These are phyloP conservation scores for Cryptosporidium ryanae DNA, from an alignment of 169 alveolate species.

Conservation along the genomic window DNA sequence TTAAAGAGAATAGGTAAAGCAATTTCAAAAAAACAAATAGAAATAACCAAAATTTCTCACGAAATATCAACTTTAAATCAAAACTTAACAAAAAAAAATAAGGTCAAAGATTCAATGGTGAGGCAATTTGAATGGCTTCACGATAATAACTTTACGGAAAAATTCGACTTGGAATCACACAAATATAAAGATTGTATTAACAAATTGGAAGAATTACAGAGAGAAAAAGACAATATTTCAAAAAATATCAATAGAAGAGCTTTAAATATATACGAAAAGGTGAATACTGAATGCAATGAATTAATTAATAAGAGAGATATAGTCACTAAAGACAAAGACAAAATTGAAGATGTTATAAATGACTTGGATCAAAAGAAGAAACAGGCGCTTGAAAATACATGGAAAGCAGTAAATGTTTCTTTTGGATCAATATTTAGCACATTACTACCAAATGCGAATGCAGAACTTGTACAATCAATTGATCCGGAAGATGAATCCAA, in stretches of 20 bases:
- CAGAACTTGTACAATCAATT: conserved; percentile 84
- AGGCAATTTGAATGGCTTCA: conserved; percentile 47
- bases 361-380: conserved; percentile 92
- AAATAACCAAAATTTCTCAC: conserved; percentile 79
- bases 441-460: conserved; percentile 93
- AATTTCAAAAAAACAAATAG: conserved; percentile 78
- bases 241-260: conserved; percentile 93
- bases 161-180: conserved; percentile 81
- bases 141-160: conserved; percentile 22
- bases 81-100: conserved; percentile 79
- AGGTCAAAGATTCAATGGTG: conserved; percentile 58
- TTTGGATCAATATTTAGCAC: conserved; percentile 93
- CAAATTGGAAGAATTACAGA: conserved; percentile 84
- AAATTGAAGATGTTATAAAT: conserved; percentile 91
- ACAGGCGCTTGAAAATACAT: conserved; percentile 90
- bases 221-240: conserved; percentile 84
- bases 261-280: conserved; percentile 91
- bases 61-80: conserved; percentile 80
- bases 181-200: conserved; percentile 80
- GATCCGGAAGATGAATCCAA: conserved; percentile 65
- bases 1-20: conserved; percentile 79
- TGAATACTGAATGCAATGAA: conserved; percentile 89
- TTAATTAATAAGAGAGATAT: conserved; percentile 89
- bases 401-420: conserved; percentile 89
- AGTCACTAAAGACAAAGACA: conserved; percentile 89